Evolutionary conservation across 2,329 filamentous ascomycete genomes (phyloP).

Genomic region (Tolypocladium nubicola): DNA sequence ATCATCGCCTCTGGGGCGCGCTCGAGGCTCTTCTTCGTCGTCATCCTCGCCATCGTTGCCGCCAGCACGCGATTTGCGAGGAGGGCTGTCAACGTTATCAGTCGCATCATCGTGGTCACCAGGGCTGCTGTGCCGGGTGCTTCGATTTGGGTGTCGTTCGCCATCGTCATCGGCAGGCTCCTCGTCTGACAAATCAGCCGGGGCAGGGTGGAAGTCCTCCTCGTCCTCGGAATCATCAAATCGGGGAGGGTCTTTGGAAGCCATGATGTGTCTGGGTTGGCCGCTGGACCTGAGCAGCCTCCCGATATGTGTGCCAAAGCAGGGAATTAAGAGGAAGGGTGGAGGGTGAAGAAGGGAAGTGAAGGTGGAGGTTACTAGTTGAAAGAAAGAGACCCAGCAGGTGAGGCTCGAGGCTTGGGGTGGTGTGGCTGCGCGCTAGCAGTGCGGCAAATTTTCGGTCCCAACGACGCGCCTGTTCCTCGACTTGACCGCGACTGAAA

Average conservation of each 20-base stretch:
- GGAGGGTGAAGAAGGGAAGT: not conserved
- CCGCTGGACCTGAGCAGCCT: not conserved
- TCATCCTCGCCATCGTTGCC: constrained; percentile 30
- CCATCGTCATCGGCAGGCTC: constrained; percentile 27
- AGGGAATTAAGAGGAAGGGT: not conserved
- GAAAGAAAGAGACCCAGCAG: not conserved
- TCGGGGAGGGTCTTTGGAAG: constrained; percentile 33
- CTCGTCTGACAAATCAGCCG: constrained; percentile 61
- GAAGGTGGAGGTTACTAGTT: not conserved
- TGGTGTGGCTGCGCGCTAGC: not conserved
- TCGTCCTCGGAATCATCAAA: constrained; percentile 65
- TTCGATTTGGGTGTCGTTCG: constrained; percentile 25
- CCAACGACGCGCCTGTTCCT: not conserved
- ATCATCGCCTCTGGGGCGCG: constrained; percentile 16
- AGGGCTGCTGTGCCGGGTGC: constrained; percentile 26
- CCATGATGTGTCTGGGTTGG: constrained; percentile 25
- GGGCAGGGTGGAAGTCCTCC: constrained; percentile 79
- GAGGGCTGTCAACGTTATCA: constrained; percentile 27
- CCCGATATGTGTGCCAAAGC: not conserved
- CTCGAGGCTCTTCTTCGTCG: constrained; percentile 19
- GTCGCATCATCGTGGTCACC: constrained; percentile 11
- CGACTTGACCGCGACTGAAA: too few species aligned
- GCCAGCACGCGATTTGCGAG: constrained; percentile 8
- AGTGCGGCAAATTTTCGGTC: not conserved
- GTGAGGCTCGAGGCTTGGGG: not conserved